phyloP scores from a whole-genome alignment of 2,329 filamentous ascomycete genomes.

The Alternaria triticimaculans region DNA sequence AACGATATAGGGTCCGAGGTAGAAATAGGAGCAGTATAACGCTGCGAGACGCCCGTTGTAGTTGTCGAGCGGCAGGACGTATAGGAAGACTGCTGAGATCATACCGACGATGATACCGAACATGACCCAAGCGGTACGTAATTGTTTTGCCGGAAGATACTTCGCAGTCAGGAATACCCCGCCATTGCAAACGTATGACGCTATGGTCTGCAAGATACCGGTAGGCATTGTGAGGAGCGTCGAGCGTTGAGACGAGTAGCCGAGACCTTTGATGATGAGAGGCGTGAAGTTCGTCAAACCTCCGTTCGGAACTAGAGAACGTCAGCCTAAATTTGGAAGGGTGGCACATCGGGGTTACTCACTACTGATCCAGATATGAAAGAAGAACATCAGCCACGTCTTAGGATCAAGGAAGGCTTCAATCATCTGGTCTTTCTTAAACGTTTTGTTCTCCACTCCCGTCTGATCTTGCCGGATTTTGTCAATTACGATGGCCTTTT shows the following conservation, averaged over 20 bases:
- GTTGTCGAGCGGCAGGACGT: slow-evolving; percentile 31
- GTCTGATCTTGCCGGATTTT: slow-evolving; percentile 54
- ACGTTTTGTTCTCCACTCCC: slow-evolving; percentile 56
- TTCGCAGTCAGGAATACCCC: slow-evolving; percentile 44
- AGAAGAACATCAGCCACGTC: slow-evolving; percentile 47
- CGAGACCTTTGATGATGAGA: slow-evolving; percentile 41
- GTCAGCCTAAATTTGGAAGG: neutral
- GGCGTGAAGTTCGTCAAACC: slow-evolving; percentile 43
- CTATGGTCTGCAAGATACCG: slow-evolving; percentile 42
- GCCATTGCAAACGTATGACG: slow-evolving; percentile 49
- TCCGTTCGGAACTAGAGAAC: slow-evolving; percentile 39
- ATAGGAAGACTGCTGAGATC: slow-evolving; percentile 36
- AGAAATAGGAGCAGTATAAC: slow-evolving; percentile 37
- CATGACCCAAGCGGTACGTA: slow-evolving; percentile 32
- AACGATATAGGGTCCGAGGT: slow-evolving; percentile 24
- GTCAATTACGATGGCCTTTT: slow-evolving; percentile 39
- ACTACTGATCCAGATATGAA: slow-evolving; percentile 37
- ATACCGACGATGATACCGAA: slow-evolving; percentile 38
- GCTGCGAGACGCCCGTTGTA: slow-evolving; percentile 36
- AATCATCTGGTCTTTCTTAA: slow-evolving; percentile 53
- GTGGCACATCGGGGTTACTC: neutral
- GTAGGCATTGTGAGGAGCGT: slow-evolving; percentile 36
- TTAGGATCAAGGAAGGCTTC: slow-evolving; percentile 53
- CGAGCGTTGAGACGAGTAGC: slow-evolving; percentile 42
- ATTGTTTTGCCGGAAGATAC: slow-evolving; percentile 29